phyloP scores from a whole-genome alignment of 257 asterid species.

The Gardenia jasminoides region DNA sequence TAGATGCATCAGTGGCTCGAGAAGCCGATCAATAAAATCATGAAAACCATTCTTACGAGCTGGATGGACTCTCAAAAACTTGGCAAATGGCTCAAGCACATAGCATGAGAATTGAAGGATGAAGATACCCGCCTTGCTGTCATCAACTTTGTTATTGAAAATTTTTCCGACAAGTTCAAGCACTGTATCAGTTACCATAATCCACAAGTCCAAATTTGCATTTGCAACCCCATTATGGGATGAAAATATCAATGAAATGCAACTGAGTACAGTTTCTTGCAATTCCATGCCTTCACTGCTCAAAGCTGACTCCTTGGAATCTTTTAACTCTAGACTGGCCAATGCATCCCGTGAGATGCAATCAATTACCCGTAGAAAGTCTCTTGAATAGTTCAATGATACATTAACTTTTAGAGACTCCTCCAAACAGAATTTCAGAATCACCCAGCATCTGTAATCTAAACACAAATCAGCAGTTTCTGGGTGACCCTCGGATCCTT shows the following conservation, averaged over 20 bases:
- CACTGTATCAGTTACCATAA: constrained; percentile 40
- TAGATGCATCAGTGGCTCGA: constrained; percentile 62
- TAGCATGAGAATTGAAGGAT: constrained; percentile 45
- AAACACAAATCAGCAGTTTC: constrained; percentile 44
- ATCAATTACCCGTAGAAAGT: constrained; percentile 62
- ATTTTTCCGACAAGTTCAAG: constrained; percentile 50
- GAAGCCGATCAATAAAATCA: constrained; percentile 72
- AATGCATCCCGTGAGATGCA: constrained; percentile 47
- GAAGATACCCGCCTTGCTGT: constrained; percentile 41
- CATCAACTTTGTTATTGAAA: constrained; percentile 40
- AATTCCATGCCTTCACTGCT: constrained; percentile 38
- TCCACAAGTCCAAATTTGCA: constrained; percentile 75
- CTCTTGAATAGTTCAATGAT: constrained; percentile 55
- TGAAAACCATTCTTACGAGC: constrained; percentile 66
- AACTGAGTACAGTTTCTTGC: constrained; percentile 49
- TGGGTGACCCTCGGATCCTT: constrained; percentile 28
- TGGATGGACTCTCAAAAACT: constrained; percentile 76
- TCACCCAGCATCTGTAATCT: constrained; percentile 73
- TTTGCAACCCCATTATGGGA: constrained; percentile 71
- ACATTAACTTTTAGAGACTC: constrained; percentile 51
- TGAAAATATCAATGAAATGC: constrained; percentile 60
- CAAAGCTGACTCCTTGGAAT: constrained; percentile 26
- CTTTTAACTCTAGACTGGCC: constrained; percentile 15
- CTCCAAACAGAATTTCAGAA: constrained; percentile 75
- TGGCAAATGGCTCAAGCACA: constrained; percentile 72